Conservation (phyloP, 331 rosid species). For the Malus hybrid region DNA sequence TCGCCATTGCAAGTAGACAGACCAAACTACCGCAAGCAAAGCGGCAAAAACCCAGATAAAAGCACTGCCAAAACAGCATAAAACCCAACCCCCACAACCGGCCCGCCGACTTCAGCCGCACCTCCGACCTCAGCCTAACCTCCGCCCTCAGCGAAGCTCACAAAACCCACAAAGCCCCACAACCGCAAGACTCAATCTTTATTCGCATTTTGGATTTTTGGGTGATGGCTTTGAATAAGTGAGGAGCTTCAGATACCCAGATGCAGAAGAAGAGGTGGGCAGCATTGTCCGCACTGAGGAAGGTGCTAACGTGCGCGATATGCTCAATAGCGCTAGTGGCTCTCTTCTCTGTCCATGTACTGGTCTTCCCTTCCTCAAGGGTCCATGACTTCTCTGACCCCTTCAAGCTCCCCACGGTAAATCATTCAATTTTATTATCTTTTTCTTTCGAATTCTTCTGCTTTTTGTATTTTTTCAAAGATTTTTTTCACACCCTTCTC, state of each 20-base stretch:
- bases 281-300: slow-evolving; percentile 41
- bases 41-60: slow-evolving; percentile 9
- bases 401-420: slow-evolving; percentile 63
- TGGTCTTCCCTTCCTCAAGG: slow-evolving; percentile 49
- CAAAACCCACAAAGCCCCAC: neutral
- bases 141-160: neutral
- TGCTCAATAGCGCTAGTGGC: slow-evolving; percentile 46
- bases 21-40: neutral
- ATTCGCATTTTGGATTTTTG: neutral
- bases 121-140: neutral
- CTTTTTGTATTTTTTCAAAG: neutral
- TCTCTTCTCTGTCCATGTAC: slow-evolving; percentile 56
- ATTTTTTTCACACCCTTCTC: neutral
- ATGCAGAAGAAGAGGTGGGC: slow-evolving; percentile 63
- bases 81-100: neutral
- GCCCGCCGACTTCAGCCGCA: neutral
- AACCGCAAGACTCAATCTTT: neutral
- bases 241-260: slow-evolving; percentile 4
- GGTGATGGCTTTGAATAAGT: neutral
- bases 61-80: neutral
- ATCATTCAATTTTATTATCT: neutral
- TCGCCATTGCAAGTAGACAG: neutral
- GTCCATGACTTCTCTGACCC: slow-evolving; percentile 50
- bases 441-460: neutral
- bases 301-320: slow-evolving; percentile 54